Evolutionary conservation across 2,329 filamentous ascomycete genomes (phyloP), one percentile per base, ranked within the genome.

Genomic region (Claviceps sp.): DNA sequence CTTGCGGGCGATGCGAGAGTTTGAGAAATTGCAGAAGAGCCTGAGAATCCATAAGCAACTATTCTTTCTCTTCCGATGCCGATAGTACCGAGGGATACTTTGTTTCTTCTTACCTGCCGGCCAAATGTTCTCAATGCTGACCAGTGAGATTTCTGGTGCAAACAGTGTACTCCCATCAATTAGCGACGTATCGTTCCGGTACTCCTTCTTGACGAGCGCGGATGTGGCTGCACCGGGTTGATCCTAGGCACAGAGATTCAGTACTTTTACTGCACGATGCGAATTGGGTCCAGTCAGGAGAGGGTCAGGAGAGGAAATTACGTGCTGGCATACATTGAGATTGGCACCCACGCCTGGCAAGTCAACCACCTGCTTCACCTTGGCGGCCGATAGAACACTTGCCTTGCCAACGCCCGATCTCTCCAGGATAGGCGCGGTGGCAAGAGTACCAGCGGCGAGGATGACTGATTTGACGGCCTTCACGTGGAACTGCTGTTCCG

Each of bases 351-450:
- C 78, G 30, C 77, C 78, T 0, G 77, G 78, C 1, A 78, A 68
- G 56, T 82, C 70, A 1, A 69, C 64, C 26, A 78, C 51, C 8
- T 75, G 67, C 2, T 65, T 59, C 53, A 81, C 75, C n/a, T 66
- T 62, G 55, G 73, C 69, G 7, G 65, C 63, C 14, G 67, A 52
- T 5, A 82, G 67, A 53, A 80, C 72, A 0, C 65, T 59, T 5
- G 57, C 56, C 1, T 73, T 72, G 3, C 78, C 78, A 37, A 82
- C 68, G 45, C 79, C 79, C 19, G 71, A 76, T 6, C 78, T 68
- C 60, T 77, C 77, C 26, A 82, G 69, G 1, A 82, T 63, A 48
- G 55, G 52, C 5, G 55, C 26, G 19, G 50, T 54, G 10, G 55
- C 56, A 26, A 59, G 43, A 13, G 56, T 45, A 8, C 57, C 57